Conservation (phyloP, 2,329 filamentous ascomycete species). For the Grosmannia penicillata region DNA sequence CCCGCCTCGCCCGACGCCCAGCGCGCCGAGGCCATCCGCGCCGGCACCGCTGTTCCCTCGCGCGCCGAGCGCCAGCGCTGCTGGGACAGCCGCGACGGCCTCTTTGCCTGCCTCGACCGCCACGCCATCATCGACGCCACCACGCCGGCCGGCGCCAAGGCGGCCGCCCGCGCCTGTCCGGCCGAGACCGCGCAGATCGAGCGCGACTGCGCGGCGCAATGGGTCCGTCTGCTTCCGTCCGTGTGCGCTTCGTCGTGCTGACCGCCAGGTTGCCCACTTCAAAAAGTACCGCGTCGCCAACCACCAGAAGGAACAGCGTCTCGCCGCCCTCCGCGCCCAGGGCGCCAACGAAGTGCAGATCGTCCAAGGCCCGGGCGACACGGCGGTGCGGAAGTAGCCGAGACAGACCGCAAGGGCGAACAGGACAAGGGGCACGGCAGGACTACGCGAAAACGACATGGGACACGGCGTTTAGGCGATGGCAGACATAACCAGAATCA, state of each 20-base stretch:
- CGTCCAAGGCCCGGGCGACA: constrained; percentile 10
- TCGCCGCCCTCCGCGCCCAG: constrained; percentile 60
- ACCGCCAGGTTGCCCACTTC: constrained; percentile 75
- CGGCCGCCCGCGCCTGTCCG: constrained; percentile 24
- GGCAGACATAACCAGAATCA: no score
- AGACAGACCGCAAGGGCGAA: not conserved
- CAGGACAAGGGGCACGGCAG: not conserved
- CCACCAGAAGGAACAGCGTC: constrained; percentile 64
- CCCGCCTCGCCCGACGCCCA: constrained; percentile 24
- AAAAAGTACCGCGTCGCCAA: constrained; percentile 94
- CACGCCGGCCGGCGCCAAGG: constrained; percentile 25
- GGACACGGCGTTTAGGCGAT: no score
- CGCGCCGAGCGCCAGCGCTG: constrained; percentile 68
- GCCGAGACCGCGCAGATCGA: constrained; percentile 48
- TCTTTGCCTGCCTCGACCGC: constrained; percentile 77
- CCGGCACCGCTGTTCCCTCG: constrained; percentile 60
- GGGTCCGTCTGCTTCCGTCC: constrained; percentile 39
- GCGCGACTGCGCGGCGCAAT: constrained; percentile 72
- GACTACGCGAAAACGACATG: not conserved
- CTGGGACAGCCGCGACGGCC: constrained; percentile 80
- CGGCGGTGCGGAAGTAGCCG: not conserved
- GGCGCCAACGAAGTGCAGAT: constrained; percentile 46
- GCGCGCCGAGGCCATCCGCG: constrained; percentile 38
- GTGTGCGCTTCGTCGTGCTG: not conserved
- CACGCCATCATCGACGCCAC: constrained; percentile 61